Percentiles rank a stretch among this genome's conserved stretches.
These are phyloP conservation scores for Paramecium caudatum DNA, from an alignment of 73 alveolate species.

Conservation along the genomic window DNA sequence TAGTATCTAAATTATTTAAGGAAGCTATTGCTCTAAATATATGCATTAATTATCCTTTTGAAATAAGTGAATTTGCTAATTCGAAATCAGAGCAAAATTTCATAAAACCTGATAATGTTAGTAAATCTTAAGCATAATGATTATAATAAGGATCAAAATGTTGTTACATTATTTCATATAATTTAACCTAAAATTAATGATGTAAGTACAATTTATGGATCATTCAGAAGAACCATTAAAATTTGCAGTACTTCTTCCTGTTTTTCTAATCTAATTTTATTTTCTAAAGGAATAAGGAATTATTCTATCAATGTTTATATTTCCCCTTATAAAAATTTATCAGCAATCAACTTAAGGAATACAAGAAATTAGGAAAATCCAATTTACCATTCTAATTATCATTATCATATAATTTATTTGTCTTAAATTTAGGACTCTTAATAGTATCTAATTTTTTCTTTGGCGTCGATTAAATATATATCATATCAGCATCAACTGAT, in stretches of 20 bases:
- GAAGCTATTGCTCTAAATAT: constrained; percentile 30
- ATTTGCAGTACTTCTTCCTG: not conserved
- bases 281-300: constrained; percentile 10
- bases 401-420: constrained; percentile 26
- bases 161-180: constrained; percentile 9
- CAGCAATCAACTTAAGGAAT: not conserved
- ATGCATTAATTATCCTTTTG: constrained; percentile 25
- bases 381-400: constrained; percentile 45
- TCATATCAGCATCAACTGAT: constrained; percentile 45
- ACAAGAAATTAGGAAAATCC: constrained; percentile 5
- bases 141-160: constrained; percentile 27
- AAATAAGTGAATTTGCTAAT: constrained; percentile 25
- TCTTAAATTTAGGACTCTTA: constrained; percentile 26
- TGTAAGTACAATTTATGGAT: constrained; percentile 1
- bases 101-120: constrained; percentile 29
- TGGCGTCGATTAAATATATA: constrained; percentile 38
- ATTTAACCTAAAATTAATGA: not conserved
- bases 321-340: not conserved
- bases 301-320: not conserved
- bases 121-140: not conserved
- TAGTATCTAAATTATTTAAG: not conserved
- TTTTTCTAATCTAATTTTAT: constrained; percentile 19
- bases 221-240: not conserved
- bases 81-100: constrained; percentile 56
- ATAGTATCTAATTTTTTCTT: constrained; percentile 30